Evolutionary conservation across 1,284 basidiomycete genomes (phyloP).

Genomic region (Boletus sp.): DNA sequence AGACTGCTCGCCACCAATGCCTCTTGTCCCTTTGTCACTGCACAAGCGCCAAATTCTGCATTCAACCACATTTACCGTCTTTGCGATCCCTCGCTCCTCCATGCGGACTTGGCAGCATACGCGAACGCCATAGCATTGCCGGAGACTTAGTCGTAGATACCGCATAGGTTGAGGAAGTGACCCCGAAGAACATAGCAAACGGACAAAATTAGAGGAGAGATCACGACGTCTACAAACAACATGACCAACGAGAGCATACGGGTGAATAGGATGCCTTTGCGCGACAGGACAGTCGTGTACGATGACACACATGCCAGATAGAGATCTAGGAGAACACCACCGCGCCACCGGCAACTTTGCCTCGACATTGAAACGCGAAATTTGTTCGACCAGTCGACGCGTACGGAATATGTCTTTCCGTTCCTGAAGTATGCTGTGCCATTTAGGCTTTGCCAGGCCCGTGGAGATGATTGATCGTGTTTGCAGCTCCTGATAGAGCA

Average conservation of each 20-base stretch:
- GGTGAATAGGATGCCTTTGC: constrained; percentile 37
- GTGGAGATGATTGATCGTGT: background rate
- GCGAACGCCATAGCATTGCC: constrained; percentile 44
- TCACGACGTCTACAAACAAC: constrained; percentile 87
- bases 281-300: background rate
- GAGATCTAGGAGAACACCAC: constrained; percentile 78
- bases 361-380: constrained; percentile 75
- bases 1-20: constrained; percentile 64
- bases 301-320: constrained; percentile 60
- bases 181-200: constrained; percentile 61
- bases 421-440: constrained; percentile 57
- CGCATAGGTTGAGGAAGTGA: constrained; percentile 64
- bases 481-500: constrained; percentile 75
- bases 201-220: constrained; percentile 75
- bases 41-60: constrained; percentile 63
- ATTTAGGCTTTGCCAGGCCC: background rate
- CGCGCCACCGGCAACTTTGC: constrained; percentile 65
- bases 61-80: constrained; percentile 57
- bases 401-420: constrained; percentile 81
- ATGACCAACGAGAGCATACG: constrained; percentile 94
- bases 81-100: constrained; percentile 59
- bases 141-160: constrained; percentile 46
- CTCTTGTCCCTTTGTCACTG: constrained; percentile 60
- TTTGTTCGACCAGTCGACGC: constrained; percentile 79
- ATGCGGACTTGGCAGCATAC: constrained; percentile 52